phyloP scores from a whole-genome alignment of 2,329 filamentous ascomycete genomes.

The Colletotrichum gigasporum region DNA sequence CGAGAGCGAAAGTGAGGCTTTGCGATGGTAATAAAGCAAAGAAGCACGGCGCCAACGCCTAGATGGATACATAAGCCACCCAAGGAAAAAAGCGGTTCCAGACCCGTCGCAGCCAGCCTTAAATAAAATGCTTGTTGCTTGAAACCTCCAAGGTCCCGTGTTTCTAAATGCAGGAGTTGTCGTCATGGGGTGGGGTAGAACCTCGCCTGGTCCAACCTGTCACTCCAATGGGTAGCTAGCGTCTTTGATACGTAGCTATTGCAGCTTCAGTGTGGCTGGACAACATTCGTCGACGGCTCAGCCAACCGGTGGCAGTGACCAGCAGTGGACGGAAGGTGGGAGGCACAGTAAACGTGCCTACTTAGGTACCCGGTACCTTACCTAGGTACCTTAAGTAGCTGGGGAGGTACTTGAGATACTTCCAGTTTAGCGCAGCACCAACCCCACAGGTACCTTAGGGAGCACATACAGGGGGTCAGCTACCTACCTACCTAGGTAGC shows the following conservation, averaged over 20 bases:
- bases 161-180: slow-evolving; percentile 26
- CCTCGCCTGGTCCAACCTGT: neutral
- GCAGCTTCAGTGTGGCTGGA: slow-evolving; percentile 21
- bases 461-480: neutral
- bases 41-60: neutral
- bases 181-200: slow-evolving; percentile 24
- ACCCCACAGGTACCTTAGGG: no score
- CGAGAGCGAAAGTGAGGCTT: no score
- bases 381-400: no score
- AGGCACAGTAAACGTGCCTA: no score
- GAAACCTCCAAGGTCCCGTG: slow-evolving; percentile 20
- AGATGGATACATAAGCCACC: no score
- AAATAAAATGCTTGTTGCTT: slow-evolving; percentile 22
- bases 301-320: slow-evolving; percentile 17
- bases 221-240: no score
- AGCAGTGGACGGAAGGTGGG: neutral
- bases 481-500: no score
- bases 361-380: no score
- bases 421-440: no score
- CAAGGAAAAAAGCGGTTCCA: slow-evolving; percentile 11
- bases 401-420: no score
- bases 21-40: neutral
- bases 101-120: slow-evolving; percentile 14
- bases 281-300: slow-evolving; percentile 7
- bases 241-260: no score